Percentiles rank a stretch among this genome's conserved stretches.
Conservation (phyloP, 2,329 filamentous ascomycete species). For the Phialophora macrospora region DNA sequence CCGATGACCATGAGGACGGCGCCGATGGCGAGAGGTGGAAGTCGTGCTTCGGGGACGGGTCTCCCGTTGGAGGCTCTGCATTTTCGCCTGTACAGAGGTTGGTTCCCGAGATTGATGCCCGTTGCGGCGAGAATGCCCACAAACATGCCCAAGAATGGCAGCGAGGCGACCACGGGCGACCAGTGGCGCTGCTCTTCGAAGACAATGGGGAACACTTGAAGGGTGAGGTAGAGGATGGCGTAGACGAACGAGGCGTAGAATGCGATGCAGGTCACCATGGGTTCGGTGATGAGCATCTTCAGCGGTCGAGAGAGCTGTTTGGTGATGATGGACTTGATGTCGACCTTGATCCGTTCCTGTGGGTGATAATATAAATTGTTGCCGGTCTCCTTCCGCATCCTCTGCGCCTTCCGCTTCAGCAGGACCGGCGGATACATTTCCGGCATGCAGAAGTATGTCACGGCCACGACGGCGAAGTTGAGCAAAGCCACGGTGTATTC, state of each 20-base stretch:
- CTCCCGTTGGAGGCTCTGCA: slow-evolving; percentile 39
- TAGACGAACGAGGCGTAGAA: slow-evolving; percentile 56
- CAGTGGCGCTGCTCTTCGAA: slow-evolving; percentile 50
- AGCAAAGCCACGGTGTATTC: slow-evolving; percentile 53
- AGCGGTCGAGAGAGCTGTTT: slow-evolving; percentile 52
- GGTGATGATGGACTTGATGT: slow-evolving; percentile 48
- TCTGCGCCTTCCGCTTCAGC: slow-evolving; percentile 47
- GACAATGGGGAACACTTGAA: slow-evolving; percentile 56
- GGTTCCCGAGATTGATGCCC: slow-evolving; percentile 51
- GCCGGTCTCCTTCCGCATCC: slow-evolving; percentile 47
- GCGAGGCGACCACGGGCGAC: slow-evolving; percentile 48
- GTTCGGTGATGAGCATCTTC: slow-evolving; percentile 54
- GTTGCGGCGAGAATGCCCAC: slow-evolving; percentile 51
- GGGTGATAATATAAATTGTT: slow-evolving; percentile 52
- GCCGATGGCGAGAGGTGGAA: slow-evolving; percentile 55
- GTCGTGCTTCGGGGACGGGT: slow-evolving; percentile 48
- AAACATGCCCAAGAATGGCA: slow-evolving; percentile 55
- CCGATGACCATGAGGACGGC: slow-evolving; percentile 51
- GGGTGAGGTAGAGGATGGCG: slow-evolving; percentile 53
- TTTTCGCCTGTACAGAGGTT: slow-evolving; percentile 45
- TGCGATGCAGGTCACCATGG: slow-evolving; percentile 54
- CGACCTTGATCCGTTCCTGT: slow-evolving; percentile 52
- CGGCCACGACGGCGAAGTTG: slow-evolving; percentile 41
- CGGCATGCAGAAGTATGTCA: slow-evolving; percentile 45
- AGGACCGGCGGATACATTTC: slow-evolving; percentile 50